A percentile compares a stretch with the other conserved stretches of the same genome.
Conservation (phyloP, 1,284 basidiomycete genomes). For the Meira miltonrushii region DNA sequence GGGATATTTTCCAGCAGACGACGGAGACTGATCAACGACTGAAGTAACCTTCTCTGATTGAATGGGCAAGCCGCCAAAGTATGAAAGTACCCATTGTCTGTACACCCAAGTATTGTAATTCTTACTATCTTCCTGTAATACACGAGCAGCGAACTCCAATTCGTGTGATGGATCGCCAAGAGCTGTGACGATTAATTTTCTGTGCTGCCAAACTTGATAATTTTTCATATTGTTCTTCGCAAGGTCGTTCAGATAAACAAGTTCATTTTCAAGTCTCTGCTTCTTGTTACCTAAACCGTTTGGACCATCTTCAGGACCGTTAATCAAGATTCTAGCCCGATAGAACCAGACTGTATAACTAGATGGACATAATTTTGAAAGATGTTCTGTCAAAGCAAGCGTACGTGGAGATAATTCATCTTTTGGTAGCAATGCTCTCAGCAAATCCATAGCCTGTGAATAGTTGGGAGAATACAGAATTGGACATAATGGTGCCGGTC, state of each 20-base stretch:
- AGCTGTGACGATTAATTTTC: conserved; percentile 29
- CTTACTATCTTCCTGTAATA: conserved; percentile 35
- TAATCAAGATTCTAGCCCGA: conserved; percentile 33
- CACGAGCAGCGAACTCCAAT: conserved; percentile 28
- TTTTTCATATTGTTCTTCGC: conserved; percentile 45
- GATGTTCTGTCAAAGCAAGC: conserved; percentile 35
- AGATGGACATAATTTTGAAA: conserved; percentile 37
- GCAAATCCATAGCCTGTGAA: conserved; percentile 42
- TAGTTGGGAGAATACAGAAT: conserved; percentile 45
- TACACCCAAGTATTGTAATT: conserved; percentile 52
- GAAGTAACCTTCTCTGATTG: neutral
- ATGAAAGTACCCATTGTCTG: conserved; percentile 42
- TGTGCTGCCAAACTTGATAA: conserved; percentile 51
- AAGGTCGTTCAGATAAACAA: conserved; percentile 35
- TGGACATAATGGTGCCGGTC: conserved; percentile 39
- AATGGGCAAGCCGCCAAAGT: conserved; percentile 36
- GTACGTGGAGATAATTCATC: conserved; percentile 32
- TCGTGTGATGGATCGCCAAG: conserved; percentile 33
- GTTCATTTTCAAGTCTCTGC: conserved; percentile 21
- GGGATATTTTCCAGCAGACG: conserved; percentile 13
- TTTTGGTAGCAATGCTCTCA: conserved; percentile 30
- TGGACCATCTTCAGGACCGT: conserved; percentile 3
- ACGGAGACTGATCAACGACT: neutral
- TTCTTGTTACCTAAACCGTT: conserved; percentile 10
- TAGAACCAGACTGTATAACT: conserved; percentile 47